These are phyloP conservation scores for Phlegmacium glaucopus DNA, from an alignment of 768 basidiomycete genomes.

Conservation along the genomic window DNA sequence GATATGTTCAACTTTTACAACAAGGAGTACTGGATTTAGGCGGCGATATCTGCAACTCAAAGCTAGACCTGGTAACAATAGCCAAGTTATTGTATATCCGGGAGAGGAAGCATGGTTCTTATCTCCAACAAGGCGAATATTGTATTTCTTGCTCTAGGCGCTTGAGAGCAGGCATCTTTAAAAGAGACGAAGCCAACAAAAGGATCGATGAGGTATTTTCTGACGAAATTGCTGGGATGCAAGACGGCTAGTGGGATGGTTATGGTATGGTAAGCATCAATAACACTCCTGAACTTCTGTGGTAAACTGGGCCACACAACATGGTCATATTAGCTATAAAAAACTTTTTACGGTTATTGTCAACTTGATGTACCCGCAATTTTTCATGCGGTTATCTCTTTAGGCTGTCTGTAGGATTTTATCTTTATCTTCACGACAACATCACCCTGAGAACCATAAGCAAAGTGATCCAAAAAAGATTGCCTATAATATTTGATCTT, in stretches of 20 bases:
- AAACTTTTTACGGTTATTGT: no score
- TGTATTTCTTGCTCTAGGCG: no score
- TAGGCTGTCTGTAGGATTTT: no score
- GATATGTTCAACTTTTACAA: neutral
- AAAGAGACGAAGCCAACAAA: neutral
- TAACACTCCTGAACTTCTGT: no score
- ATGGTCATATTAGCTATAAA: no score
- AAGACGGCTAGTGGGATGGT: neutral
- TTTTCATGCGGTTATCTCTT: no score
- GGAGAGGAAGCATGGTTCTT: neutral
- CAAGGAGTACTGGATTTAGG: neutral
- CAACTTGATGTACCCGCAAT: no score
- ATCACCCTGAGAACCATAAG: no score
- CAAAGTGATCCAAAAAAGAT: neutral
- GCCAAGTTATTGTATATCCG: neutral
- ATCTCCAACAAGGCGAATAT: neutral
- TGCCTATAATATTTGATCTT: neutral
- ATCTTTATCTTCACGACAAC: no score
- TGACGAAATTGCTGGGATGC: neutral
- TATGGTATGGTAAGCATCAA: no score
- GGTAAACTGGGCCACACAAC: no score
- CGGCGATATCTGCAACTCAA: neutral
- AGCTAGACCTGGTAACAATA: conserved; percentile 1
- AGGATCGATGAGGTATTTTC: neutral
- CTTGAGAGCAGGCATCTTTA: no score